Conservation (phyloP, 768 basidiomycete genomes). For the Boletus pseudopeckii region DNA sequence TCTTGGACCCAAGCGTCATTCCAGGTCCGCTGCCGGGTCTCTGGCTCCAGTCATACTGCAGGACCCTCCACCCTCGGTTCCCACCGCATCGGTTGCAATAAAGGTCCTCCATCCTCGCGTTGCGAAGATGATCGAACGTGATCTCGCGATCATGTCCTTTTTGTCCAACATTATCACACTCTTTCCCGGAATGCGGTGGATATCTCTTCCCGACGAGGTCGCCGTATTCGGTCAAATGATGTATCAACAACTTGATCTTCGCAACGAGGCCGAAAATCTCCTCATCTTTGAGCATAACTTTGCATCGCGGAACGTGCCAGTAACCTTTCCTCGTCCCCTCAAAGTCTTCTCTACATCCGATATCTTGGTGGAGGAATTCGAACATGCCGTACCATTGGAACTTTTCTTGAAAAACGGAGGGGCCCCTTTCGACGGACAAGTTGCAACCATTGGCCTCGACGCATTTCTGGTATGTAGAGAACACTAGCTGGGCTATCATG, state of each 20-base stretch:
- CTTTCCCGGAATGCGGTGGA: slow-evolving; percentile 93
- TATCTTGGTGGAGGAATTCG: slow-evolving; percentile 87
- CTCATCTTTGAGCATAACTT: slow-evolving; percentile 86
- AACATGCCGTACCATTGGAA: slow-evolving; percentile 90
- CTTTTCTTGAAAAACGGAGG: slow-evolving; percentile 85
- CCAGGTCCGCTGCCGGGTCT: slow-evolving; percentile 44
- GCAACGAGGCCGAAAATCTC: slow-evolving; percentile 88
- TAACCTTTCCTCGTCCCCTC: slow-evolving; percentile 89
- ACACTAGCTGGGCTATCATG: not conserved
- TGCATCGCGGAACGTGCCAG: slow-evolving; percentile 67
- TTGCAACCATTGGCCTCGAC: slow-evolving; percentile 91
- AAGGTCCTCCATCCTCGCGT: slow-evolving; percentile 94
- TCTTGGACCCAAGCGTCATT: slow-evolving; percentile 66
- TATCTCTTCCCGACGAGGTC: slow-evolving; percentile 94
- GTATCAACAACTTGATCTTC: slow-evolving; percentile 88
- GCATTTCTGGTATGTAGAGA: slow-evolving; percentile 76
- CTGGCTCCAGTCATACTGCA: slow-evolving; percentile 47
- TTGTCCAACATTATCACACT: slow-evolving; percentile 77
- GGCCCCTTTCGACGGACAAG: slow-evolving; percentile 83
- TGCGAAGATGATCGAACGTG: slow-evolving; percentile 75
- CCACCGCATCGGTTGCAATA: slow-evolving; percentile 87
- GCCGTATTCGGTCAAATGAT: slow-evolving; percentile 95
- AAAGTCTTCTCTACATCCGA: slow-evolving; percentile 77
- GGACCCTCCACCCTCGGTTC: slow-evolving; percentile 67
- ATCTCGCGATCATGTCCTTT: slow-evolving; percentile 92